Percentiles rank a stretch among this genome's conserved stretches.
phyloP scores from a whole-genome alignment of 495 filamentous ascomycete species.

The Pseudomonodictys pantanalensis region DNA sequence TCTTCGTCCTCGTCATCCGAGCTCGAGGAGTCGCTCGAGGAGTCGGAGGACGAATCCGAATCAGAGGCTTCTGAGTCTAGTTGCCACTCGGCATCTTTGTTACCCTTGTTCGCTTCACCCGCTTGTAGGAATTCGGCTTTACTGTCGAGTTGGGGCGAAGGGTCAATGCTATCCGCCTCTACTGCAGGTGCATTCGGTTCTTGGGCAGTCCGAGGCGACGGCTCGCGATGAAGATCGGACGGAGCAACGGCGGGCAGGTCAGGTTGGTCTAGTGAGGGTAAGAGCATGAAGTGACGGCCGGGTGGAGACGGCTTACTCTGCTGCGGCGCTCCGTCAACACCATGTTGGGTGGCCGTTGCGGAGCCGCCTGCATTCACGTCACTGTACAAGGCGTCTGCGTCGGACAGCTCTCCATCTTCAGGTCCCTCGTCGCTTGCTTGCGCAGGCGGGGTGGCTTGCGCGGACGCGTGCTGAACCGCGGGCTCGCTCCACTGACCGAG shows the following conservation, averaged over 20 bases:
- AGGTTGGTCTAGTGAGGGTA: background rate
- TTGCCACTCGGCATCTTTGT: conserved; percentile 70
- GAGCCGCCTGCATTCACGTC: background rate
- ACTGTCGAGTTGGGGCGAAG: background rate
- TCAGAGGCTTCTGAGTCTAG: conserved; percentile 55
- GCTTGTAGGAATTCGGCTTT: conserved; percentile 43
- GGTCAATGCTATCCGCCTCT: background rate
- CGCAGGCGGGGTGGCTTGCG: background rate
- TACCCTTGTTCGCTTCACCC: conserved; percentile 51
- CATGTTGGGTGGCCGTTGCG: background rate
- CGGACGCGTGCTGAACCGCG: background rate
- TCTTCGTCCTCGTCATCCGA: conserved; percentile 42
- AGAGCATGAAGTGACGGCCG: background rate
- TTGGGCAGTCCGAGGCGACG: background rate
- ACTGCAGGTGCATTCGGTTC: background rate
- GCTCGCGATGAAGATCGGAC: background rate
- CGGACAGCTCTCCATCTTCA: conserved; percentile 24
- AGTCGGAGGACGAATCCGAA: conserved; percentile 47
- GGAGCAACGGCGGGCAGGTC: background rate
- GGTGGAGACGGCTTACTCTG: conserved; percentile 1
- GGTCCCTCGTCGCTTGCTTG: background rate
- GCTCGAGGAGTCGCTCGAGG: conserved; percentile 48
- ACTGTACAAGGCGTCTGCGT: conserved; percentile 17
- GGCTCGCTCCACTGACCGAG: conserved; percentile 21
- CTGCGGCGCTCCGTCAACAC: background rate